phyloP scores from a whole-genome alignment of 257 asterid species.

The Echium plantagineum region DNA sequence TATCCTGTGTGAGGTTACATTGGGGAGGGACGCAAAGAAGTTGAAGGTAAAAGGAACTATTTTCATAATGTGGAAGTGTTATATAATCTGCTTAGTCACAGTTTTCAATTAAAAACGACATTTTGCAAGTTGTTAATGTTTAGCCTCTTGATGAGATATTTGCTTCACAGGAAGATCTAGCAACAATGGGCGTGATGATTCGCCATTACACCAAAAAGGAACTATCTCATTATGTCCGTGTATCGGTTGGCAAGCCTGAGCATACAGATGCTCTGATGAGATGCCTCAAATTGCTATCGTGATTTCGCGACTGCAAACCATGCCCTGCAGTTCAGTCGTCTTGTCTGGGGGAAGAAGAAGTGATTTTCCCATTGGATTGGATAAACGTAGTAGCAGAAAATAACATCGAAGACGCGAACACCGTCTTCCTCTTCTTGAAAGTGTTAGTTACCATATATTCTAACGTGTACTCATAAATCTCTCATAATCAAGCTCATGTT shows the following conservation, averaged over 20 bases:
- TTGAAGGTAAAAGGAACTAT: constrained; percentile 51
- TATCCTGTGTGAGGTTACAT: constrained; percentile 84
- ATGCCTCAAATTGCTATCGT: constrained; percentile 40
- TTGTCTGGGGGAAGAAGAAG: background rate
- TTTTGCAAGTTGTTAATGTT: background rate
- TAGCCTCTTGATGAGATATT: background rate
- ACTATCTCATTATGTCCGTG: constrained; percentile 72
- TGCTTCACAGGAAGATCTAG: constrained; percentile 68
- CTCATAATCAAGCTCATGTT: background rate
- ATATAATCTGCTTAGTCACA: background rate
- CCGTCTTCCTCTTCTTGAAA: background rate
- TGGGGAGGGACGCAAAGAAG: constrained; percentile 88
- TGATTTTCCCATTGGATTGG: background rate
- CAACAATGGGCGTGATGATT: constrained; percentile 83
- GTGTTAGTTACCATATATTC: background rate
- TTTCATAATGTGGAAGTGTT: background rate
- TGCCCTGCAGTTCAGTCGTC: background rate
- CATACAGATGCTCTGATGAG: constrained; percentile 72
- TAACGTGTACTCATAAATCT: background rate
- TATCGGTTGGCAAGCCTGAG: constrained; percentile 93
- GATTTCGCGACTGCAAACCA: background rate
- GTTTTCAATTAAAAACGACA: background rate
- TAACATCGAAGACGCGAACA: background rate
- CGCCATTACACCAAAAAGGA: constrained; percentile 91
- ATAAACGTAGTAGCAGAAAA: background rate